These are phyloP conservation scores for Arxiozyma heterogenica DNA, from an alignment of 1,139 yeast genomes.

Conservation along the genomic window DNA sequence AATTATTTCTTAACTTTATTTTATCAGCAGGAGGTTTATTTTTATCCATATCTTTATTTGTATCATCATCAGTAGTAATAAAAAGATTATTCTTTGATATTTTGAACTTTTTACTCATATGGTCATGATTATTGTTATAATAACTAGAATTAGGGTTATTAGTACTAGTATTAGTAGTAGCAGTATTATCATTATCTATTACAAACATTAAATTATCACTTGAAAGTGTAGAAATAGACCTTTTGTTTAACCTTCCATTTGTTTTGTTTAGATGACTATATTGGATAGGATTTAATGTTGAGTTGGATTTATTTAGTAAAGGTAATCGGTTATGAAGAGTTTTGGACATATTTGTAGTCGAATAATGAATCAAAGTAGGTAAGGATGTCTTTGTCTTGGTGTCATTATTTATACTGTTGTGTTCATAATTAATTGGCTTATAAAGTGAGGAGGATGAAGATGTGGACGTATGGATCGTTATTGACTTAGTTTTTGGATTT, in stretches of 20 bases:
- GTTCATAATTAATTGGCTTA: background rate
- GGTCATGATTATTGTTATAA: background rate
- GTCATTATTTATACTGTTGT: background rate
- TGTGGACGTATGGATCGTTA: background rate
- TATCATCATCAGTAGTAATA: background rate
- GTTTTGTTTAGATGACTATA: background rate
- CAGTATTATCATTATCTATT: background rate
- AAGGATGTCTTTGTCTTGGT: background rate
- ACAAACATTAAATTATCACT: background rate
- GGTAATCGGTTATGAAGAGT: slow-evolving; percentile 8
- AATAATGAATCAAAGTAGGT: slow-evolving; percentile 1
- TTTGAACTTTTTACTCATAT: background rate
- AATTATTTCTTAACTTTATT: slow-evolving; percentile 1
- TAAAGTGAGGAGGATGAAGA: background rate
- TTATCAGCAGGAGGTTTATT: slow-evolving; percentile 1
- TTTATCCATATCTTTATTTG: background rate
- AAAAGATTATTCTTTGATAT: background rate
- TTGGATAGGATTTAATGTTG: slow-evolving; percentile 11
- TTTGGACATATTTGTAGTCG: background rate
- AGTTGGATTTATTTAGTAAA: slow-evolving; percentile 12
- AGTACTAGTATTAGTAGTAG: background rate
- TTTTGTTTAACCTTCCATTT: background rate
- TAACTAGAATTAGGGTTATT: background rate
- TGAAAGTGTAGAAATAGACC: background rate
- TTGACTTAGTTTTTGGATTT: background rate